Evolutionary conservation across 495 filamentous ascomycete genomes (phyloP), one percentile per base, ranked within the genome.

Genomic region (Aspergillus ostianus): DNA sequence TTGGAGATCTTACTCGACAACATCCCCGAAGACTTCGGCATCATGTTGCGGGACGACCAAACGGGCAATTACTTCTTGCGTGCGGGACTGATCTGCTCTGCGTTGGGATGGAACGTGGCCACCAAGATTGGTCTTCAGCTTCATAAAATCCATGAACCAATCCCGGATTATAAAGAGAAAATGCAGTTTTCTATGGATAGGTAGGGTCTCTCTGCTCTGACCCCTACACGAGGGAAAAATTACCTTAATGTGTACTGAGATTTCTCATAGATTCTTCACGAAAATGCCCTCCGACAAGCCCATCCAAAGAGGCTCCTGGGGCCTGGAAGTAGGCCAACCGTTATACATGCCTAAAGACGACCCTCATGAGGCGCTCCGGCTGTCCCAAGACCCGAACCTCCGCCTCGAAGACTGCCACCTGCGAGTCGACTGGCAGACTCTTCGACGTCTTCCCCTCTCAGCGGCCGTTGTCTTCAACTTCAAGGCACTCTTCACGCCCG

Each of bases 361-460:
- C 63, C 86, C 87, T 0, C 87, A 92, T 56, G 85, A 84, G 64
- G 64, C 71, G 44, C 71, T 82, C 53, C 82, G 89, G 20, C 62
- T 75, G 9, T 59, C 67, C 1, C 90, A 93, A 64, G 70, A 84
- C 50, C 73, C 82, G 2, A 63, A 78, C 7, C 71, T 94, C 6
- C 70, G 67, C 7, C 64, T 87, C n/a, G 77, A 81, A 0, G 83
- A 90, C 21, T 79, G 88, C 63, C 73, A 87, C 57, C 80, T 97
- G 15, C 84, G 92, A n/a, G 91, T 94, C 3, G 92, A 97, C 69
- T 94, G 91, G 90, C 92, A 97, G 73, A 97, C 92, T 0, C 80
- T 97, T 18, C 85, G 92, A 13, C 83, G 92, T 26, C 76, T 96
- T 0, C 92, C 92, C 2, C 72, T 97, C 5, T 89, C 87, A 0